phyloP scores from a whole-genome alignment of 192 early-diverging fungal genomes.

The Ambispora gerdemannii region DNA sequence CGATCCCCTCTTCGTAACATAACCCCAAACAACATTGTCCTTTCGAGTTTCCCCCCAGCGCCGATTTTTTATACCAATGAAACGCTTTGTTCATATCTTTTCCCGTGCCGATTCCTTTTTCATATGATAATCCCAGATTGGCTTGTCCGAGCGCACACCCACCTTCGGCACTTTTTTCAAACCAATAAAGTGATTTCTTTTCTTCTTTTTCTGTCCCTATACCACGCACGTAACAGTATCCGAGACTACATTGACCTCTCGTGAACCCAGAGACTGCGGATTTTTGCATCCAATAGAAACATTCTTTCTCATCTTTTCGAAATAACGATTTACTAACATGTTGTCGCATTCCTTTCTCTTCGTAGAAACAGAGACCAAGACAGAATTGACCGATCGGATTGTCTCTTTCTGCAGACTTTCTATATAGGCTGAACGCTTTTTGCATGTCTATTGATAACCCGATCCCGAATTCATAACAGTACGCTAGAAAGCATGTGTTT shows the following conservation, averaged over 20 bases:
- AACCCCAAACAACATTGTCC: neutral
- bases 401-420: slow-evolving; percentile 48
- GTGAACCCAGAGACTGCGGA: slow-evolving; percentile 55
- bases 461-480: slow-evolving; percentile 41
- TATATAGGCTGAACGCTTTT: slow-evolving; percentile 62
- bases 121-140: neutral
- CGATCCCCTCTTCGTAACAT: neutral
- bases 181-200: slow-evolving; percentile 6
- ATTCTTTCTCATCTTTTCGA: slow-evolving; percentile 57
- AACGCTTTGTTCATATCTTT: neutral
- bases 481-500: neutral
- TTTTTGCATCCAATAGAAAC: slow-evolving; percentile 59
- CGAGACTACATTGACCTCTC: slow-evolving; percentile 52
- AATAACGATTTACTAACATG: neutral
- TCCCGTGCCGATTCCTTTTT: neutral
- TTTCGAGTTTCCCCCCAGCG: neutral
- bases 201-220: slow-evolving; percentile 54
- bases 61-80: neutral
- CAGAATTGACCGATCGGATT: slow-evolving; percentile 54
- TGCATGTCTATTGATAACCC: slow-evolving; percentile 61
- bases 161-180: neutral
- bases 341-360: slow-evolving; percentile 54
- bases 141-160: neutral
- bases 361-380: slow-evolving; percentile 56
- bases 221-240: slow-evolving; percentile 61